Percentiles rank a stretch among this genome's conserved stretches.
These are phyloP conservation scores for Heterobasidion occidentale DNA, from an alignment of 1,284 basidiomycete species.

Conservation along the genomic window DNA sequence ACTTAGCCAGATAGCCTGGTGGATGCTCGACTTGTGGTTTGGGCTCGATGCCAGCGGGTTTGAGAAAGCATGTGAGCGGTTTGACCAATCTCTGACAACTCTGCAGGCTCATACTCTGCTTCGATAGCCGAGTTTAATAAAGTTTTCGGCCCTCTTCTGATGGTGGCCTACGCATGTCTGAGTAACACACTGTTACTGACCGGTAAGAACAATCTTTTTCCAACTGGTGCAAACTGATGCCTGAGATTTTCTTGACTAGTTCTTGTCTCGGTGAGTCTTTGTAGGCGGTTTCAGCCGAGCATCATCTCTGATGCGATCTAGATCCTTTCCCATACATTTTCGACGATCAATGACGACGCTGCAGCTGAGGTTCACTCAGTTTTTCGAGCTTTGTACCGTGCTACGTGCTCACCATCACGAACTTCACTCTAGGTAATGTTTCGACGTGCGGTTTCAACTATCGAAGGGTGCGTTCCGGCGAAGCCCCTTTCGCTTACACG, in stretches of 20 bases:
- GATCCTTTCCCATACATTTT: slow-evolving; percentile 93
- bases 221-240: slow-evolving; percentile 3
- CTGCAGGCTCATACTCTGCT: neutral
- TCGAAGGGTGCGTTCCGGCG: slow-evolving; percentile 62
- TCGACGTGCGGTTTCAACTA: slow-evolving; percentile 80
- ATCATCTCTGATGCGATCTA: slow-evolving; percentile 22
- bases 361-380: slow-evolving; percentile 66
- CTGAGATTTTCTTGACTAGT: slow-evolving; percentile 30
- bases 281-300: neutral
- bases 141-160: slow-evolving; percentile 78
- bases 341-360: slow-evolving; percentile 87
- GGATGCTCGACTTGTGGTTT: slow-evolving; percentile 87
- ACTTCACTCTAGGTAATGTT: slow-evolving; percentile 74
- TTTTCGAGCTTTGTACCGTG: neutral
- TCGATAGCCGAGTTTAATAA: slow-evolving; percentile 66
- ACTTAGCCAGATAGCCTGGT: slow-evolving; percentile 70
- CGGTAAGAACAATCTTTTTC: slow-evolving; percentile 31
- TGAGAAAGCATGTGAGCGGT: slow-evolving; percentile 58
- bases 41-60: slow-evolving; percentile 87
- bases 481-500: slow-evolving; percentile 3
- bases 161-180: slow-evolving; percentile 82
- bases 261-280: slow-evolving; percentile 60
- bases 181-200: slow-evolving; percentile 84
- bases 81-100: neutral
- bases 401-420: neutral